A percentile compares a stretch with the other conserved stretches of the same genome.
Conservation (phyloP, 805 yeast species). For the Monosporozyma servazzii region DNA sequence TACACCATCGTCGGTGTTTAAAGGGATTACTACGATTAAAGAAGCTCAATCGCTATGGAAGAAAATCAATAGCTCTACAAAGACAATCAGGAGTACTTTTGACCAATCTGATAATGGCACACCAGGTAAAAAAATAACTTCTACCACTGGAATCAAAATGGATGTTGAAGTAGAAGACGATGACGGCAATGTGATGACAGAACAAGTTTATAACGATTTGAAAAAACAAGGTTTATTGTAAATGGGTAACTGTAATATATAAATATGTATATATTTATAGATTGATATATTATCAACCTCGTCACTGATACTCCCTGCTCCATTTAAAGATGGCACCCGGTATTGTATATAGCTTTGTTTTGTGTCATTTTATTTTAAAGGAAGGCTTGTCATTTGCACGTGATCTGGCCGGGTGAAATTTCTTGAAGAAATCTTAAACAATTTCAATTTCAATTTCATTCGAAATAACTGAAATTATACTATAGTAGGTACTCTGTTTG, state of each 20-base stretch:
- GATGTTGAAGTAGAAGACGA: slow-evolving; percentile 82
- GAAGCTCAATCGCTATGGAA: slow-evolving; percentile 61
- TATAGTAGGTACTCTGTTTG: background rate
- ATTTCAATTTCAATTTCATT: background rate
- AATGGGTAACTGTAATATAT: background rate
- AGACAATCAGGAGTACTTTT: background rate
- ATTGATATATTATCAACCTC: background rate
- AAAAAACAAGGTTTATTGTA: slow-evolving; percentile 78
- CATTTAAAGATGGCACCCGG: background rate
- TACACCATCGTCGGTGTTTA: slow-evolving; percentile 41
- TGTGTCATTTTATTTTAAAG: background rate
- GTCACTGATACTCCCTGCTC: background rate
- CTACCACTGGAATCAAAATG: slow-evolving; percentile 29
- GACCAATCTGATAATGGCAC: slow-evolving; percentile 6
- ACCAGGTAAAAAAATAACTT: background rate
- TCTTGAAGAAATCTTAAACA: background rate
- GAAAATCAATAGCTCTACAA: slow-evolving; percentile 19
- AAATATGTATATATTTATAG: background rate
- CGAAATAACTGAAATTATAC: background rate
- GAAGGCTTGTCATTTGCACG: background rate
- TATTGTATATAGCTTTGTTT: background rate
- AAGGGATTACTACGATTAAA: slow-evolving; percentile 53
- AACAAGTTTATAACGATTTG: slow-evolving; percentile 71
- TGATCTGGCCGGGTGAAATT: background rate
- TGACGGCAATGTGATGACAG: slow-evolving; percentile 87